A percentile compares a stretch with the other conserved stretches of the same genome.
Conservation (phyloP, 805 yeast genomes). For the Candida morakotiae region DNA sequence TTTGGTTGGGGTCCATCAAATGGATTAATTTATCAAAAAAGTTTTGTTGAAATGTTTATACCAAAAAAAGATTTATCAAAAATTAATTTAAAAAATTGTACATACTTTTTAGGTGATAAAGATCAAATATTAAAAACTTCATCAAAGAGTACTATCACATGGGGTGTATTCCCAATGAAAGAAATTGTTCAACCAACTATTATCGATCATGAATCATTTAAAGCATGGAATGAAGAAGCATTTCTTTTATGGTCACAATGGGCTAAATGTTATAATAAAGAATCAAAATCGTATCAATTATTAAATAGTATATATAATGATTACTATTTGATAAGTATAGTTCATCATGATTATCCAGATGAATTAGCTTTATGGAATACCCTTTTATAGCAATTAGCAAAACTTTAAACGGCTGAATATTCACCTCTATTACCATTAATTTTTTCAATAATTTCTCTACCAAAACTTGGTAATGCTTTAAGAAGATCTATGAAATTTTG, state of each 20-base stretch:
- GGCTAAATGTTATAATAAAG: conserved; percentile 72
- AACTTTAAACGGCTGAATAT: conserved; percentile 77
- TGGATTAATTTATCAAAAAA: conserved; percentile 88
- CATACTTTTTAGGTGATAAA: conserved; percentile 72
- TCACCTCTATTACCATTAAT: conserved; percentile 75
- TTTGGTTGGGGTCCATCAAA: conserved; percentile 97
- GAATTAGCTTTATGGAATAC: conserved; percentile 76
- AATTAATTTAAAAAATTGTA: conserved; percentile 46
- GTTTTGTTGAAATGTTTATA: conserved; percentile 83
- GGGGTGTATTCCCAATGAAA: conserved; percentile 95
- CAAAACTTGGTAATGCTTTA: conserved; percentile 59
- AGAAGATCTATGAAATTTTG: conserved; percentile 61
- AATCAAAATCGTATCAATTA: conserved; percentile 53
- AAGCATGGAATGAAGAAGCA: conserved; percentile 96
- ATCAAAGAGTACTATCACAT: conserved; percentile 79
- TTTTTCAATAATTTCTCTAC: conserved; percentile 63
- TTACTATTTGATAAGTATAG: conserved; percentile 76
- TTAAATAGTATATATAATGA: conserved; percentile 57
- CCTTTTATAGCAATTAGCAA: conserved; percentile 32
- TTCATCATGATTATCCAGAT: conserved; percentile 77
- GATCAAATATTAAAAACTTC: conserved; percentile 43
- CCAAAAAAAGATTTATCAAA: conserved; percentile 57
- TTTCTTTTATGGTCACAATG: conserved; percentile 89
- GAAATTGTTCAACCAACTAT: conserved; percentile 91
- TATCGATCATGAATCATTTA: conserved; percentile 86